A percentile compares a stretch with the other conserved stretches of the same genome.
Evolutionary conservation across 164 flowering plant genomes (phyloP).

Genomic region (Vitis riparia): DNA sequence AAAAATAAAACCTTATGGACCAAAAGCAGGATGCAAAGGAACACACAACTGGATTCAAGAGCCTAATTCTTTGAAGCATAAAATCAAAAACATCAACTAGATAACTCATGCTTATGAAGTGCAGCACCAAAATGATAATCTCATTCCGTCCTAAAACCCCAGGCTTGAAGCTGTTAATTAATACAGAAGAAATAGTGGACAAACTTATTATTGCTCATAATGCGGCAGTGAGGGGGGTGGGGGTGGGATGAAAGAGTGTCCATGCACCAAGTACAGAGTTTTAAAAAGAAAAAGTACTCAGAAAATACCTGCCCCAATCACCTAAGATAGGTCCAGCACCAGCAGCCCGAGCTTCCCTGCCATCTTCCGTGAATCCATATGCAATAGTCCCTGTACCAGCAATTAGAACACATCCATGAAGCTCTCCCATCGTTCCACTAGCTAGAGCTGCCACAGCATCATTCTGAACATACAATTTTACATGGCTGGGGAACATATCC

Average conservation of each 20-base stretch:
- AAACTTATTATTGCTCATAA: neutral
- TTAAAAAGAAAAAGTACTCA: neutral
- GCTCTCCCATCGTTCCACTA: slow-evolving; percentile 93
- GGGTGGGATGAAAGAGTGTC: neutral
- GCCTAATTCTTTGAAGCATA: neutral
- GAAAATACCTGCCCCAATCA: slow-evolving; percentile 91
- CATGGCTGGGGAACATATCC: slow-evolving; percentile 69
- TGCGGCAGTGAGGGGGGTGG: neutral
- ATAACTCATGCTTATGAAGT: neutral
- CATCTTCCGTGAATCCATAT: slow-evolving; percentile 91
- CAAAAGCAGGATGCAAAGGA: neutral
- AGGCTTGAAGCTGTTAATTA: neutral
- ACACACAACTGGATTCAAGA: neutral
- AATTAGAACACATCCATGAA: slow-evolving; percentile 94
- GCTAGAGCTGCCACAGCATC: slow-evolving; percentile 97
- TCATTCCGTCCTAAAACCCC: neutral
- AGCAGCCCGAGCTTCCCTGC: slow-evolving; percentile 91
- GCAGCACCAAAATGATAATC: neutral
- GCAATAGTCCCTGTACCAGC: slow-evolving; percentile 93
- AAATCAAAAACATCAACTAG: neutral
- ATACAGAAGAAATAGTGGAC: neutral
- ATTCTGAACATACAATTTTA: slow-evolving; percentile 75
- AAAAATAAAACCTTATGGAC: no score
- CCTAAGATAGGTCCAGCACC: slow-evolving; percentile 97
- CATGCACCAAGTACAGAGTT: neutral